Evolutionary conservation across 208 protist species (phyloP).

Genomic region (Leishmania lainsoni): DNA sequence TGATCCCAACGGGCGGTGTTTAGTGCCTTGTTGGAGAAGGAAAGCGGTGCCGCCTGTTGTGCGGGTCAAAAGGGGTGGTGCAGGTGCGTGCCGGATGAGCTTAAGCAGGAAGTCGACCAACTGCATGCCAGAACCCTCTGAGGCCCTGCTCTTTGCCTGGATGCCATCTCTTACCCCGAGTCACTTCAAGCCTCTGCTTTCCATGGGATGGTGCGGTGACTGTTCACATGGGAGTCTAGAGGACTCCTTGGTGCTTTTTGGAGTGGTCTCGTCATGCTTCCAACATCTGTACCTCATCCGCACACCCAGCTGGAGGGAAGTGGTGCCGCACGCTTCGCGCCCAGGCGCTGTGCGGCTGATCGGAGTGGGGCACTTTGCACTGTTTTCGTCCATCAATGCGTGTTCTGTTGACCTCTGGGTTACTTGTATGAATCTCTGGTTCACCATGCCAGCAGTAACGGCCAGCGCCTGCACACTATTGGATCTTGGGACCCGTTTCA

Average conservation of each 20-base stretch:
- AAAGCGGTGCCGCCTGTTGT: neutral
- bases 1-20: neutral
- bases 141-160: neutral
- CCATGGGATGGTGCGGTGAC: neutral
- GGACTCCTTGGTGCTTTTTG: neutral
- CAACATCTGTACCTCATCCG: neutral
- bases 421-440: no score
- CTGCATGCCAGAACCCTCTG: neutral
- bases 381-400: neutral
- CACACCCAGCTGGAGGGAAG: neutral
- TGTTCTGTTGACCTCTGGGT: no score
- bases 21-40: neutral
- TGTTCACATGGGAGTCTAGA: neutral
- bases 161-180: neutral
- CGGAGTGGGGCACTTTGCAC: neutral
- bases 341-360: neutral
- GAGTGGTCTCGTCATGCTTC: neutral
- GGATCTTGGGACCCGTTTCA: neutral
- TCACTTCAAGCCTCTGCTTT: neutral
- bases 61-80: neutral
- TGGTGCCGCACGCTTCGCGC: neutral
- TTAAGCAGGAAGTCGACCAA: neutral
- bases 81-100: neutral
- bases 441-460: neutral
- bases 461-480: neutral